phyloP scores from a whole-genome alignment of 148 eudicot genomes.

The Rhododendron kiyosumense region DNA sequence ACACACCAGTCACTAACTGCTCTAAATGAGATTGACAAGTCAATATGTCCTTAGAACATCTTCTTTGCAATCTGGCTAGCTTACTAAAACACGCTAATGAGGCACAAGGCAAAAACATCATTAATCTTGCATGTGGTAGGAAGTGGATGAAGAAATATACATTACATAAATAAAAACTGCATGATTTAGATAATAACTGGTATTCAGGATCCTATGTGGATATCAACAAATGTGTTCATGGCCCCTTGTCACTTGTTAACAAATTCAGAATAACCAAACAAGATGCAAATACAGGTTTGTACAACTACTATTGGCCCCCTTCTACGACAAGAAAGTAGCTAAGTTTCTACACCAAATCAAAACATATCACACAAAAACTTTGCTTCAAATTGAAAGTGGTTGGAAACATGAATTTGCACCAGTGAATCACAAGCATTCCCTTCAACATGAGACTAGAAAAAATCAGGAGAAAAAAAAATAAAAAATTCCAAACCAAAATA shows the following conservation, averaged over 20 bases:
- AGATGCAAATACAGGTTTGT: not conserved
- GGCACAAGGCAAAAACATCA: not conserved
- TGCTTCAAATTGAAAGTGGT: not conserved
- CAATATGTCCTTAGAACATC: not conserved
- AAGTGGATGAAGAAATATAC: not conserved
- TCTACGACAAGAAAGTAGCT: not conserved
- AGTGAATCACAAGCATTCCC: not conserved
- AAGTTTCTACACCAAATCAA: not conserved
- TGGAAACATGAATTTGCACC: slow-evolving; percentile 3
- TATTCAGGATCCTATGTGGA: not conserved
- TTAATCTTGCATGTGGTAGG: not conserved
- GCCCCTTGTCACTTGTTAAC: not conserved
- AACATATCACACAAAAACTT: not conserved
- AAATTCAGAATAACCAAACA: not conserved
- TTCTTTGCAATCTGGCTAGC: not conserved
- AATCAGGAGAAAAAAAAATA: not conserved
- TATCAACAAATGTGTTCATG: not conserved
- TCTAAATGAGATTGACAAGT: not conserved
- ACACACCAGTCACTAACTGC: not conserved
- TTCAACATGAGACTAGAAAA: not conserved
- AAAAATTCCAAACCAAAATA: not conserved
- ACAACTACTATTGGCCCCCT: not conserved
- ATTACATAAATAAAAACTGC: not conserved
- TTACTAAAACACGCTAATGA: not conserved
- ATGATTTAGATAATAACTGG: not conserved